Base-by-base conservation (phyloP, 2,329 filamentous ascomycete species). In the Ceratocystis diversiconidia region DNA sequence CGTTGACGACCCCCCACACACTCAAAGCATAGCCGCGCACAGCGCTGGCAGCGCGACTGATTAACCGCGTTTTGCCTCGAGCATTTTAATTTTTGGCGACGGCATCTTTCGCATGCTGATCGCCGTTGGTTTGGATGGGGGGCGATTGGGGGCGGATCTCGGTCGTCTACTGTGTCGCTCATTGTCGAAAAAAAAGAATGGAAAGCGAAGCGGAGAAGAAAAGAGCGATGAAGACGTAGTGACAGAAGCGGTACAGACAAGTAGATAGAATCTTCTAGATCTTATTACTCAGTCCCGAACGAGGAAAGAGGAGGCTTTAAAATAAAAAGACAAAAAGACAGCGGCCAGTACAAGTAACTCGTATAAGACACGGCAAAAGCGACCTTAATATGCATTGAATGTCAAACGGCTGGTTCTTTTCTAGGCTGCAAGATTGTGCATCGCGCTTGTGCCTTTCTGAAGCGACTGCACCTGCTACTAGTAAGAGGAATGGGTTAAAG, bases 31-130 rank as follows among this genome's bases (percentile, higher is more conserved):
- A 74, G 72, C 62, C 71, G 70, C 48, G 69, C 61, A 66, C 73
- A 74, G 22, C 72, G 70, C 15, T 70, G 67, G 66, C 73, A 74
- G 2, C 71, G 70, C 0, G 67, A 55, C 1, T 68, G 52, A 17
- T 46, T 65, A 5, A 69, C 50, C 22, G 69, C 57, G 30, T 69
- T 62, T 30, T 70, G 70, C 19, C 72, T 73, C 7, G 69, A 69
- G 67, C 73, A 75, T 36, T 72, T 71, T 5, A 74, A 70, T 63
- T 74, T 74, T 55, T 74, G 73, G 10, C 70, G 68, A 6, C 73
- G 73, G 19, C 73, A 74, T 50, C 72, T 70, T 68, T 74, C 72
- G 64, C 73, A 74, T 5, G 73, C 72, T 5, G 72, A 72, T 32
- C 73, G 72, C 32, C 73, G 68, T 60, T 74, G 73, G 32, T 70